Conservation (phyloP, 805 yeast genomes). For the Crinitomyces ghanaensis region DNA sequence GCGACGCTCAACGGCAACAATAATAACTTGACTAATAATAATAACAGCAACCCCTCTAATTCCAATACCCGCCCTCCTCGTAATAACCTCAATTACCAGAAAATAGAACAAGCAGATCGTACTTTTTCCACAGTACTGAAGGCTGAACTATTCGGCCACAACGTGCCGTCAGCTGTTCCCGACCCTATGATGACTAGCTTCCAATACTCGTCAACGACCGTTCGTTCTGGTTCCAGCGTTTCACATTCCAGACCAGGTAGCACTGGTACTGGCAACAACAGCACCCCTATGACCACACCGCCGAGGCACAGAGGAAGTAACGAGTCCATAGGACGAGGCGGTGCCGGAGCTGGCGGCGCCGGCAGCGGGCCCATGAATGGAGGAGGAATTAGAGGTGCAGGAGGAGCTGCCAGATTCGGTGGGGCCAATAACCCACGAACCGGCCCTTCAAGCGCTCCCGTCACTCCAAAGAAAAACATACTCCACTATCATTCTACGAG, state of each 20-base stretch:
- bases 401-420: slow-evolving; percentile 1
- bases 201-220: slow-evolving; percentile 3
- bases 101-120: slow-evolving; percentile 70
- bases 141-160: slow-evolving; percentile 86
- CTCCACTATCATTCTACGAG: slow-evolving; percentile 16
- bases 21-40: slow-evolving; percentile 52
- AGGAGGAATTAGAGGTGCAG: too few relatives aligned
- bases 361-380: too few relatives aligned
- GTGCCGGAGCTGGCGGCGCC: neutral
- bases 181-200: slow-evolving; percentile 3
- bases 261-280: too few relatives aligned
- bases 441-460: slow-evolving; percentile 11
- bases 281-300: slow-evolving; percentile 5
- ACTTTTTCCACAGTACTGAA: slow-evolving; percentile 78
- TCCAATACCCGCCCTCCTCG: neutral
- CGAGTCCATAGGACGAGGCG: neutral
- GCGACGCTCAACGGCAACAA: too few relatives aligned
- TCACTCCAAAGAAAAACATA: slow-evolving; percentile 40
- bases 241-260: slow-evolving; percentile 6
- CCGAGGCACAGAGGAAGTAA: too few relatives aligned
- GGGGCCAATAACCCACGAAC: slow-evolving; percentile 2
- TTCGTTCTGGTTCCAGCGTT: slow-evolving; percentile 3
- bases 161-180: slow-evolving; percentile 44
- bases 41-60: slow-evolving; percentile 7
- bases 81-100: slow-evolving; percentile 7